phyloP scores from a whole-genome alignment of 2,329 filamentous ascomycete species.

The Claviceps spartinae region DNA sequence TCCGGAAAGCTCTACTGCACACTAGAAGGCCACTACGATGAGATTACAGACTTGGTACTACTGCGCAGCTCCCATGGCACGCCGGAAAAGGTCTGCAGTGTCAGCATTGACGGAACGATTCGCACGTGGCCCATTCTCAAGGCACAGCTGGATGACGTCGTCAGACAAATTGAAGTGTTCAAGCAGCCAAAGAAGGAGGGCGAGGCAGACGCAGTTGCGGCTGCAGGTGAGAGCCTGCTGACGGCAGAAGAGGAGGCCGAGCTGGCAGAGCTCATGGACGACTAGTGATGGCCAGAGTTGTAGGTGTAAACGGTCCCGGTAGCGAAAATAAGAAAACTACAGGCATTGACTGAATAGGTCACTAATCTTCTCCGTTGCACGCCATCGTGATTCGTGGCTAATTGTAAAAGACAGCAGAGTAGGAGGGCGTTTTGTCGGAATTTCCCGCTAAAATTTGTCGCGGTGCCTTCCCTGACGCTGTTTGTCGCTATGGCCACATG shows the following conservation, averaged over 20 bases:
- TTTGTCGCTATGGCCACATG: neutral
- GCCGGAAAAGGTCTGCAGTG: constrained; percentile 52
- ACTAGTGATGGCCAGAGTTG: constrained; percentile 20
- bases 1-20: constrained; percentile 61
- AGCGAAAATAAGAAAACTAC: neutral
- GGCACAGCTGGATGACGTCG: constrained; percentile 37
- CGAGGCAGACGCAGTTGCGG: constrained; percentile 29
- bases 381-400: neutral
- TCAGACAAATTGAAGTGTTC: constrained; percentile 31
- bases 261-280: constrained; percentile 79
- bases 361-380: neutral
- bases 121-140: constrained; percentile 67
- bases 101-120: constrained; percentile 81
- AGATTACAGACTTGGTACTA: constrained; percentile 70
- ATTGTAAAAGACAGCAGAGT: neutral
- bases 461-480: neutral
- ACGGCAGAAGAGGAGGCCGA: constrained; percentile 89
- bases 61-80: constrained; percentile 27
- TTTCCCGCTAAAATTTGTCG: neutral
- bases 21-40: constrained; percentile 79
- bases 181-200: constrained; percentile 30
- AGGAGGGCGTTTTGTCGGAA: neutral
- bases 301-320: neutral
- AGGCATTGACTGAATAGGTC: neutral
- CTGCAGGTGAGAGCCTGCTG: constrained; percentile 38